Evolutionary conservation across 139 green algal species (phyloP).

Genomic region (Micromonas commoda): DNA sequence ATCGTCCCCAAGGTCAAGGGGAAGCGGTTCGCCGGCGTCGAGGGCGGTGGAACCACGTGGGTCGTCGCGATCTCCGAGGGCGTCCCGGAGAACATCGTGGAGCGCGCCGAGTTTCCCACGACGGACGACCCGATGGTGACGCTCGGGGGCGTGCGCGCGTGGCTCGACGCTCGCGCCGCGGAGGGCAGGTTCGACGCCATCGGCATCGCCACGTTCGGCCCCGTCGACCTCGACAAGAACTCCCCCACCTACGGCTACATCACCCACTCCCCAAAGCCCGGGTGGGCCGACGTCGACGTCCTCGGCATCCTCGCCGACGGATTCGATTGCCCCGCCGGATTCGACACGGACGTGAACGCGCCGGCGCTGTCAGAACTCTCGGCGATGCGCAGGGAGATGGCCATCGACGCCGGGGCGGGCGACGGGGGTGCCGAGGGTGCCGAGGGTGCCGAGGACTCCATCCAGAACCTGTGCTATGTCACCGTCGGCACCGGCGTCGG

Average conservation of each 20-base stretch:
- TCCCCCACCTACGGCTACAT: constrained; percentile 3
- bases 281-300: constrained; percentile 4
- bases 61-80: background rate
- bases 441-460: background rate
- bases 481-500: constrained; percentile 23
- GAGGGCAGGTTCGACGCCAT: background rate
- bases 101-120: background rate
- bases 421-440: background rate
- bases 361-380: background rate
- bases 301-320: background rate
- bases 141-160: background rate
- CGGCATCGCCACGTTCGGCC: constrained; percentile 17
- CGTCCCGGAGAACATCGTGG: background rate
- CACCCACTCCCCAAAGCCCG: constrained; percentile 16
- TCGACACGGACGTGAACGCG: constrained; percentile 29
- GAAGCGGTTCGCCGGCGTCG: background rate
- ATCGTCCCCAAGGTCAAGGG: background rate
- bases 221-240: background rate
- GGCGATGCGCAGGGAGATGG: background rate
- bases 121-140: constrained; percentile 7
- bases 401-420: background rate
- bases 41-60: constrained; percentile 17
- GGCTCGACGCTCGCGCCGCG: background rate
- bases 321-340: background rate
- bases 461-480: constrained; percentile 3